Evolutionary conservation across 306 rosid genomes (phyloP).

Genomic region (Lathyrus oleraceus): DNA sequence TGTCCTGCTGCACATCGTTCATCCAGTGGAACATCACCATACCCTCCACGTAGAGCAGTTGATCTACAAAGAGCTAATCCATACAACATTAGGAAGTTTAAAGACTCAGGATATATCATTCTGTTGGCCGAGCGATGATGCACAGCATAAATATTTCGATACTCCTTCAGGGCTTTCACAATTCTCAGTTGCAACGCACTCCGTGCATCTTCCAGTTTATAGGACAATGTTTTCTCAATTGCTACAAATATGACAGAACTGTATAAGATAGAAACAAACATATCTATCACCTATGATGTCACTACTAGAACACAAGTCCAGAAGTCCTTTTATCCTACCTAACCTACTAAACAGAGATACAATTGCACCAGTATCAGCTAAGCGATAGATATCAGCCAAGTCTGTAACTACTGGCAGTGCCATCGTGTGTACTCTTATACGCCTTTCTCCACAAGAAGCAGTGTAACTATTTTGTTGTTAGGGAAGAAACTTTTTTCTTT

Average conservation of each 20-base stretch:
- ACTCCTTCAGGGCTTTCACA: slow-evolving; percentile 82
- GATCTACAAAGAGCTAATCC: slow-evolving; percentile 87
- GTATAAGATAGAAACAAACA: slow-evolving; percentile 34
- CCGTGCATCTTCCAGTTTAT: slow-evolving; percentile 90
- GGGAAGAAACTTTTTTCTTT: slow-evolving; percentile 30
- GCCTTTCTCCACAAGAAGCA: slow-evolving; percentile 99
- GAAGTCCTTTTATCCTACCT: slow-evolving; percentile 51
- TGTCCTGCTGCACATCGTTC: slow-evolving; percentile 91
- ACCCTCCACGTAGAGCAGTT: slow-evolving; percentile 86
- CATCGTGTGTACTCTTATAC: slow-evolving; percentile 92
- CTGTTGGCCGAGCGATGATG: slow-evolving; percentile 90
- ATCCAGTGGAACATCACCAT: slow-evolving; percentile 77
- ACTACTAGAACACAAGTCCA: slow-evolving; percentile 24
- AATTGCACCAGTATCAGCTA: slow-evolving; percentile 90
- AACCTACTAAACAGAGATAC: slow-evolving; percentile 80
- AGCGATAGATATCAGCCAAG: slow-evolving; percentile 81
- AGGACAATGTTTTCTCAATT: slow-evolving; percentile 81
- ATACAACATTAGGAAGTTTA: slow-evolving; percentile 74
- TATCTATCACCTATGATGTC: slow-evolving; percentile 21
- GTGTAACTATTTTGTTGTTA: slow-evolving; percentile 79
- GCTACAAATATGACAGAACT: slow-evolving; percentile 62
- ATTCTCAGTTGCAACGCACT: slow-evolving; percentile 75
- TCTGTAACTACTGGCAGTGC: slow-evolving; percentile 93
- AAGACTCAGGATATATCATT: slow-evolving; percentile 93
- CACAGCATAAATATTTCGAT: slow-evolving; percentile 84